These are phyloP conservation scores for Cephalotrichum gorgonifer DNA, from an alignment of 2,329 filamentous ascomycete species.

Conservation along the genomic window DNA sequence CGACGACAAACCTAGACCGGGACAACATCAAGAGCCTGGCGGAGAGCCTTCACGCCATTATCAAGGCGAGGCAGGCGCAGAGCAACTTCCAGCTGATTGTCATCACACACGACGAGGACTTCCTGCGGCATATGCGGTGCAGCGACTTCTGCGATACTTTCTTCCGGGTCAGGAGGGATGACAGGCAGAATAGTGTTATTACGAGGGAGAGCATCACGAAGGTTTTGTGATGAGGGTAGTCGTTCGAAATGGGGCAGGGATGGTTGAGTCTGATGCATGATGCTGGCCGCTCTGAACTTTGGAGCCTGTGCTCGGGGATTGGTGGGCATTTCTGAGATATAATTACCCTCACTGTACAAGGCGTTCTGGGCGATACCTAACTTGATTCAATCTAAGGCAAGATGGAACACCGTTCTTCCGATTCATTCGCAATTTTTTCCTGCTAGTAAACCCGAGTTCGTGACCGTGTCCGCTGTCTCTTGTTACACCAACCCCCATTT, in stretches of 20 bases:
- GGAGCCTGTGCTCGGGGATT: no score
- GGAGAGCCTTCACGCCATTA: constrained; percentile 76
- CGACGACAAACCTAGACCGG: constrained; percentile 89
- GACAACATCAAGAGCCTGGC: constrained; percentile 92
- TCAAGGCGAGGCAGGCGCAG: constrained; percentile 71
- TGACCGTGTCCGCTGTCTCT: no score
- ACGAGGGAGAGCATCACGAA: constrained; percentile 53
- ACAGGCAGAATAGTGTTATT: constrained; percentile 81
- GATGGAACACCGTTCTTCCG: no score
- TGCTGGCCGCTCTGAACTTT: no score
- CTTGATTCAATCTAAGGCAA: no score
- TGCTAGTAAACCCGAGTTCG: no score
- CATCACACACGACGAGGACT: constrained; percentile 98
- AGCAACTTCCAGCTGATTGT: constrained; percentile 96
- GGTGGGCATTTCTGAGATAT: no score
- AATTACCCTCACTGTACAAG: no score
- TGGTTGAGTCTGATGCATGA: no score
- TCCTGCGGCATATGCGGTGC: constrained; percentile 85
- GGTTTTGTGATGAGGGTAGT: constrained; percentile 20
- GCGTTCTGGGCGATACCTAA: no score
- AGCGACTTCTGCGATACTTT: constrained; percentile 89
- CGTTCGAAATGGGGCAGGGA: background rate
- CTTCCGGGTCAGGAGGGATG: constrained; percentile 74
- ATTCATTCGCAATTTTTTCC: no score
- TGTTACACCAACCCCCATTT: background rate